A percentile compares a stretch with the other conserved stretches of the same genome.
Evolutionary conservation across 164 flowering plant genomes (phyloP).

Genomic region (Tetrastigma voinierianum): DNA sequence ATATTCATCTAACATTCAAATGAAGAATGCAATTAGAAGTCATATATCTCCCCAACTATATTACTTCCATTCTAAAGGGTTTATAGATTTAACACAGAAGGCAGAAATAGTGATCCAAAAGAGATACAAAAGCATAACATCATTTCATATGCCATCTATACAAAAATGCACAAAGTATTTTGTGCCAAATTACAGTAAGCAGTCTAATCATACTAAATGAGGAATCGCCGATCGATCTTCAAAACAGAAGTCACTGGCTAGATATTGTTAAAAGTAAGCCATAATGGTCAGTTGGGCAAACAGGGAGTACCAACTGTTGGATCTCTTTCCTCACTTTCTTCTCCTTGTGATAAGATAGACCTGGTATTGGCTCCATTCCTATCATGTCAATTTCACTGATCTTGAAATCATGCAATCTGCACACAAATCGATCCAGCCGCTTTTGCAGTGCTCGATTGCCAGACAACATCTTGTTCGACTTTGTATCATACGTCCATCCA

Average conservation of each 20-base stretch:
- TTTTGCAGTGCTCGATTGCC: slow-evolving; percentile 77
- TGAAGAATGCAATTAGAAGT: too few species aligned
- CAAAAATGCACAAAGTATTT: slow-evolving; percentile 9
- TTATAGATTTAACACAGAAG: too few species aligned
- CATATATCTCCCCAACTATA: too few species aligned
- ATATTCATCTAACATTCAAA: too few species aligned
- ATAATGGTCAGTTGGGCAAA: slow-evolving; percentile 95
- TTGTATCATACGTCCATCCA: slow-evolving; percentile 95
- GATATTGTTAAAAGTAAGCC: slow-evolving; percentile 74
- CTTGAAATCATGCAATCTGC: slow-evolving; percentile 63
- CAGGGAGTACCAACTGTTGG: slow-evolving; percentile 66
- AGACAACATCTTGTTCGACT: slow-evolving; percentile 75
- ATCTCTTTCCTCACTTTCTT: slow-evolving; percentile 62
- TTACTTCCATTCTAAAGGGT: too few species aligned
- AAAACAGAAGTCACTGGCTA: slow-evolving; percentile 6
- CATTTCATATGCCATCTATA: slow-evolving; percentile 6
- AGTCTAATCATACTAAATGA: neutral
- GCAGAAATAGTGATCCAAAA: too few species aligned
- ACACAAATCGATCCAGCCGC: slow-evolving; percentile 77
- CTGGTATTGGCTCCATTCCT: slow-evolving; percentile 80
- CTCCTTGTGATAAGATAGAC: slow-evolving; percentile 64
- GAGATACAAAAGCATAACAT: neutral
- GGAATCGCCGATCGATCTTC: neutral
- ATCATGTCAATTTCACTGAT: slow-evolving; percentile 63
- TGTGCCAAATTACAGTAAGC: neutral